Conservation (phyloP, 1,139 yeast genomes). For the Geotrichum armillariae region DNA sequence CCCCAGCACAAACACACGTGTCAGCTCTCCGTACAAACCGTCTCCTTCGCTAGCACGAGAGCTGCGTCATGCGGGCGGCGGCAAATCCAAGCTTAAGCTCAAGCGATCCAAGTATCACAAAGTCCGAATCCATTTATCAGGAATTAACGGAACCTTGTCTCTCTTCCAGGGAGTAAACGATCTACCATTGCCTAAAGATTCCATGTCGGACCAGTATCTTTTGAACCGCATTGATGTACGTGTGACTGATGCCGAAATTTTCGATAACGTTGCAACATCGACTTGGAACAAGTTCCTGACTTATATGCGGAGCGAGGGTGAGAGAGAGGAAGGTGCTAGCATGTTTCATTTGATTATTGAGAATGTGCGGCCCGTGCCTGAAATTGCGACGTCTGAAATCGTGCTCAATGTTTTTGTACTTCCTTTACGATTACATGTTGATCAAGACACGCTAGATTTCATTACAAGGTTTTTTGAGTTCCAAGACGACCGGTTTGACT, state of each 20-base stretch:
- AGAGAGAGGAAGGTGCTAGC: conserved; percentile 65
- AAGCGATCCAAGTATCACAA: conserved; percentile 68
- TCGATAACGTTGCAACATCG: conserved; percentile 82
- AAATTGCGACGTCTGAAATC: conserved; percentile 69
- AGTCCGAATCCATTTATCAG: conserved; percentile 55
- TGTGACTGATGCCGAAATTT: conserved; percentile 57
- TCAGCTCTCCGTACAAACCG: conserved; percentile 9
- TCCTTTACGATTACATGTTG: conserved; percentile 82
- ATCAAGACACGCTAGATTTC: conserved; percentile 91
- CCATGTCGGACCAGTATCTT: conserved; percentile 25
- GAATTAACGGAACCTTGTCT: conserved; percentile 49
- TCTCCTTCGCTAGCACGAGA: conserved; percentile 22
- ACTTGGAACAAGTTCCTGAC: conserved; percentile 89
- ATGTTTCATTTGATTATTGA: conserved; percentile 59
- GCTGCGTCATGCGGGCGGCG: conserved; percentile 22
- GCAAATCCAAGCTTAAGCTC: conserved; percentile 46
- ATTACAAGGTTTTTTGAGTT: conserved; percentile 77
- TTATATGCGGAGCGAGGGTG: conserved; percentile 65
- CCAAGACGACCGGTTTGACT: conserved; percentile 64
- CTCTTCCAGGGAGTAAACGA: conserved; percentile 48
- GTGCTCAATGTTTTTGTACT: conserved; percentile 55
- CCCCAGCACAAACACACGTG: background rate
- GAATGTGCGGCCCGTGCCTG: conserved; percentile 65
- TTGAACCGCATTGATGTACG: conserved; percentile 48
- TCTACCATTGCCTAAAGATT: conserved; percentile 14